A percentile compares a stretch with the other conserved stretches of the same genome.
These are phyloP conservation scores for Ceratocystis lukuohia DNA, from an alignment of 2,329 filamentous ascomycete genomes.

Conservation along the genomic window DNA sequence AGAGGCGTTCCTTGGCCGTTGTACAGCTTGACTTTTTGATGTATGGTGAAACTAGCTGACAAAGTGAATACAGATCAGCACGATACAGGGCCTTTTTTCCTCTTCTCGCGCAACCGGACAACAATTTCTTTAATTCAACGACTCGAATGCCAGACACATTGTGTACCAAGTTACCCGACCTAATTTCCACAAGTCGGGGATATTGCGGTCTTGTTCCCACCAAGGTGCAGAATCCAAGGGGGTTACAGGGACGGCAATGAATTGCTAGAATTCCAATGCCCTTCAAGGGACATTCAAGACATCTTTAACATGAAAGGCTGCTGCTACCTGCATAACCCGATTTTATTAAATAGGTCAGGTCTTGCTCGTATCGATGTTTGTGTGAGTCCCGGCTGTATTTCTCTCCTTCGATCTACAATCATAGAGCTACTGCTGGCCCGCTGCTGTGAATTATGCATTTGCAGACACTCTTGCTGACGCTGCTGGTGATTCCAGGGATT, in stretches of 20 bases:
- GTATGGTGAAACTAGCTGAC: constrained; percentile 1
- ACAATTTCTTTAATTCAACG: not conserved
- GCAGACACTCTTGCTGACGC: not conserved
- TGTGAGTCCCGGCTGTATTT: not conserved
- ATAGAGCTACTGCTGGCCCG: not conserved
- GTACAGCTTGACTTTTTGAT: not conserved
- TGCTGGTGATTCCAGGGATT: not conserved
- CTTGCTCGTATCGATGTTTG: not conserved
- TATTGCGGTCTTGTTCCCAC: not conserved
- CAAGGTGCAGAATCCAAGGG: not conserved
- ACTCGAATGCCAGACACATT: not conserved
- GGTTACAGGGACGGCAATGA: not conserved
- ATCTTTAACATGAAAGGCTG: not conserved
- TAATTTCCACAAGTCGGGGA: constrained; percentile 6
- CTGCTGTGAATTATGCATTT: constrained; percentile 1
- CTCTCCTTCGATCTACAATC: not conserved
- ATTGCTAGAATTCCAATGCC: not conserved
- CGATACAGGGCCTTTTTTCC: not conserved
- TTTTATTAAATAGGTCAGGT: not conserved
- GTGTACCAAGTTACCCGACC: constrained; percentile 7
- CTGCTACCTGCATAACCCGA: not conserved
- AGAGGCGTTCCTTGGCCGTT: not conserved
- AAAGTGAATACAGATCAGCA: not conserved
- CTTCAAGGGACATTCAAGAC: not conserved
- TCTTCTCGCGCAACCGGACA: not conserved